Conservation (phyloP, 495 filamentous ascomycete species). For the Penicillium maclennaniae region DNA sequence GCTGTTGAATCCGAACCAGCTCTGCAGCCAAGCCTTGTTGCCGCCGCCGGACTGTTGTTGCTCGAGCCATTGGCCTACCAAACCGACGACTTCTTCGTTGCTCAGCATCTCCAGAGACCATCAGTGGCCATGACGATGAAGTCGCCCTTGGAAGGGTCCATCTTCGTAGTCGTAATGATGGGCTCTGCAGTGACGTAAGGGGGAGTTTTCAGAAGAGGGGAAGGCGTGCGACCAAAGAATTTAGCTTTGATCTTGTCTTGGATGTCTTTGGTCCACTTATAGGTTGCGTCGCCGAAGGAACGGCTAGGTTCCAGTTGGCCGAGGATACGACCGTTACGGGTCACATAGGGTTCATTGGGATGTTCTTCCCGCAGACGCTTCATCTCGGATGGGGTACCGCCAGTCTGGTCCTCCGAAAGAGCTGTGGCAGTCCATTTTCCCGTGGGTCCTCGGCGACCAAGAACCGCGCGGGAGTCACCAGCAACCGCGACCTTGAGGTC, state of each 20-base stretch:
- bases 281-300: slow-evolving; percentile 92
- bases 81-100: slow-evolving; percentile 95
- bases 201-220: slow-evolving; percentile 74
- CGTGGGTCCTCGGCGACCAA: slow-evolving; percentile 70
- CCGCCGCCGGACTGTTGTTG: slow-evolving; percentile 50
- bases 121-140: slow-evolving; percentile 97
- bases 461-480: slow-evolving; percentile 88
- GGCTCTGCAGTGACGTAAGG: slow-evolving; percentile 98
- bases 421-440: slow-evolving; percentile 93
- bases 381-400: slow-evolving; percentile 76
- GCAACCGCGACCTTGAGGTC: slow-evolving; percentile 88
- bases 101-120: slow-evolving; percentile 98
- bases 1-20: slow-evolving; percentile 47
- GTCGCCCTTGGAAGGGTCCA: slow-evolving; percentile 85
- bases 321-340: slow-evolving; percentile 82
- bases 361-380: slow-evolving; percentile 78
- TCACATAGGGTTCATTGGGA: slow-evolving; percentile 80
- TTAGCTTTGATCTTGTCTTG: slow-evolving; percentile 73
- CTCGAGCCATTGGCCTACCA: slow-evolving; percentile 97
- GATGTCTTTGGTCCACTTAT: slow-evolving; percentile 89
- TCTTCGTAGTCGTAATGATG: slow-evolving; percentile 88
- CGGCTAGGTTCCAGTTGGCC: slow-evolving; percentile 88
- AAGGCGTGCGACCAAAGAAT: slow-evolving; percentile 79
- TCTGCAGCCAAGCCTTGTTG: slow-evolving; percentile 44
- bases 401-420: slow-evolving; percentile 90